These are phyloP conservation scores for Epithele typhae DNA, from an alignment of 768 basidiomycete species.

Conservation along the genomic window DNA sequence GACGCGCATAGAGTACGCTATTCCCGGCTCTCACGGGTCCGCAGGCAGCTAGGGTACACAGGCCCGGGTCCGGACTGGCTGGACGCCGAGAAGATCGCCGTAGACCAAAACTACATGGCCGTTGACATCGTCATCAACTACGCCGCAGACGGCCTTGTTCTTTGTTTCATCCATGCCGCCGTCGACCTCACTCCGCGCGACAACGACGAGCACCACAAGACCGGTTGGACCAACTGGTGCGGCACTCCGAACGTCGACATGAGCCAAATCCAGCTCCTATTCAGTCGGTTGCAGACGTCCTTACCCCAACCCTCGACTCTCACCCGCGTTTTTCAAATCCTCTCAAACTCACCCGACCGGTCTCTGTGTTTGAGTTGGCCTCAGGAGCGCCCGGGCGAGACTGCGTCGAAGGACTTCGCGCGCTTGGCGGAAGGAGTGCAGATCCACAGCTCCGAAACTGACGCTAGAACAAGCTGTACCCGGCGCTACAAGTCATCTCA, in stretches of 20 bases:
- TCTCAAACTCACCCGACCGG: slow-evolving; percentile 55
- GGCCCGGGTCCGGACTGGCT: slow-evolving; percentile 52
- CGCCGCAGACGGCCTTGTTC: slow-evolving; percentile 81
- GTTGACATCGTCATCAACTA: slow-evolving; percentile 89
- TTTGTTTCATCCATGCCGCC: slow-evolving; percentile 86
- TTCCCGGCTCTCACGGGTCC: slow-evolving; percentile 70
- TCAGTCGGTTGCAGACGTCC: slow-evolving; percentile 50
- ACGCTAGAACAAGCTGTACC: slow-evolving; percentile 84
- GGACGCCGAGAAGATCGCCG: slow-evolving; percentile 63
- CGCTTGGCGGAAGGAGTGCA: slow-evolving; percentile 67
- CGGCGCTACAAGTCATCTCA: slow-evolving; percentile 76
- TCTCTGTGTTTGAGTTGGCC: slow-evolving; percentile 73
- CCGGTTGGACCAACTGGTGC: slow-evolving; percentile 86
- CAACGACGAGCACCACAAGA: slow-evolving; percentile 72
- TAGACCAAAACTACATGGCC: slow-evolving; percentile 76
- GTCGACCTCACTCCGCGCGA: slow-evolving; percentile 67
- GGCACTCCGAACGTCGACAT: slow-evolving; percentile 62
- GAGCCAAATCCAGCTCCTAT: slow-evolving; percentile 57
- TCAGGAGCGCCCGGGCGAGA: slow-evolving; percentile 32
- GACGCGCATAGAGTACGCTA: slow-evolving; percentile 59
- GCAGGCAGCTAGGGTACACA: slow-evolving; percentile 64
- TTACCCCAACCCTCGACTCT: slow-evolving; percentile 48
- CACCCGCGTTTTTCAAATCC: slow-evolving; percentile 74
- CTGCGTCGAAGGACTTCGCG: slow-evolving; percentile 36
- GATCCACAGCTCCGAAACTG: slow-evolving; percentile 53